phyloP scores from a whole-genome alignment of 2,329 filamentous ascomycete species.

The Thielaviopsis populi region DNA sequence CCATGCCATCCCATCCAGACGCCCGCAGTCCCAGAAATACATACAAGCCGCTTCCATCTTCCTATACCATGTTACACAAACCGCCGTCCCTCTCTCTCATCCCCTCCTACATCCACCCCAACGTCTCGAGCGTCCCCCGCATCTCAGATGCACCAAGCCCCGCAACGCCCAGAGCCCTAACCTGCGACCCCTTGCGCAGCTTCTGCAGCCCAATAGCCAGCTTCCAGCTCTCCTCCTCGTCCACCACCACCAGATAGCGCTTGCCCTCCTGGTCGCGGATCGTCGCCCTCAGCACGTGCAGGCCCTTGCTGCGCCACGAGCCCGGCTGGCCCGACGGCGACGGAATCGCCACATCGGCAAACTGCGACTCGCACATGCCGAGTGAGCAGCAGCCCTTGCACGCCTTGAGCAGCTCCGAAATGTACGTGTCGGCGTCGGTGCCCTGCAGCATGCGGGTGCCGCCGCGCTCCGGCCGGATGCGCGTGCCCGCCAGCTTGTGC shows the following conservation, averaged over 20 bases:
- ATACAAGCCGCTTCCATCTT: no score
- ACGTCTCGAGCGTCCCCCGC: conserved; percentile 39
- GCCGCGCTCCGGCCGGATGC: conserved; percentile 34
- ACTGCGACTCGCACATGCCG: conserved; percentile 32
- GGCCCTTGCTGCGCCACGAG: conserved; percentile 38
- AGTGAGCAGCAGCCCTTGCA: conserved; percentile 51
- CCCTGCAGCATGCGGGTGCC: conserved; percentile 39
- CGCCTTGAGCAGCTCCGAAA: conserved; percentile 45
- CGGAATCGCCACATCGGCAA: conserved; percentile 30
- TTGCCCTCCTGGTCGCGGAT: conserved; percentile 52
- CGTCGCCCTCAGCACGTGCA: conserved; percentile 49
- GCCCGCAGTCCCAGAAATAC: no score
- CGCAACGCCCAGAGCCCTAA: conserved; percentile 42
- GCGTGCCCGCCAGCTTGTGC: conserved; percentile 33
- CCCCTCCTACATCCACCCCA: conserved; percentile 35
- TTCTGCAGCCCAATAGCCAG: conserved; percentile 45
- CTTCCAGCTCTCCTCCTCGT: conserved; percentile 55
- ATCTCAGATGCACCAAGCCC: conserved; percentile 41
- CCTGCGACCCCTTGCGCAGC: conserved; percentile 44
- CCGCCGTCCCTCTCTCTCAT: not conserved
- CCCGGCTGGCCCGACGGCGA: conserved; percentile 33
- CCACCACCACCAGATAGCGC: conserved; percentile 48
- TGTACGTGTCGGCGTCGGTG: conserved; percentile 51
- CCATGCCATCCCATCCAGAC: no score
- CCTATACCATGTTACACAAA: no score